phyloP scores from a whole-genome alignment of 2,329 filamentous ascomycete genomes.

The Chlorencoelia australis region DNA sequence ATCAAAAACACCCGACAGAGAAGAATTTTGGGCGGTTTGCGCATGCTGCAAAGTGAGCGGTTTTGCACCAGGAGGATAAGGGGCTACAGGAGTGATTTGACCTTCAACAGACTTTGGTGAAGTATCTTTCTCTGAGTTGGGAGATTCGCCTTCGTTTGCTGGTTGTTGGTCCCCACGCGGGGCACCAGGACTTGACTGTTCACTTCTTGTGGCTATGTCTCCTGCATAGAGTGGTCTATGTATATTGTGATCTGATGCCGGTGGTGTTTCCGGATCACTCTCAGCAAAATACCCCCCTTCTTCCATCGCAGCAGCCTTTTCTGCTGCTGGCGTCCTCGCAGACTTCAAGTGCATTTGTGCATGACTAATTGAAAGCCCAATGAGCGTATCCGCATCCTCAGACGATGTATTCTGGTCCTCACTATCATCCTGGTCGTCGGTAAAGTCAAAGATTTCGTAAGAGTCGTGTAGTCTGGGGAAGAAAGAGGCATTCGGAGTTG shows the following conservation, averaged over 20 bases:
- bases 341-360: conserved; percentile 46
- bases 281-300: conserved; percentile 34
- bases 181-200: no score
- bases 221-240: neutral
- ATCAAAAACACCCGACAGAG: conserved; percentile 38
- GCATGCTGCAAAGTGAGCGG: conserved; percentile 26
- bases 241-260: conserved; percentile 7
- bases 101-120: conserved; percentile 16
- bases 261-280: conserved; percentile 25
- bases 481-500: no score
- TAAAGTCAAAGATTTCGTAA: neutral
- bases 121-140: no score
- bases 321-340: conserved; percentile 43
- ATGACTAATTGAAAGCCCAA: conserved; percentile 49
- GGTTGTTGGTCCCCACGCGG: no score
- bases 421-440: conserved; percentile 17
- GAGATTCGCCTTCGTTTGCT: neutral
- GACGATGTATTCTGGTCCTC: conserved; percentile 26
- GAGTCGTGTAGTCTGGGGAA: no score
- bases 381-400: conserved; percentile 48
- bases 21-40: conserved; percentile 27
- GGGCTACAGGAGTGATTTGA: conserved; percentile 21
- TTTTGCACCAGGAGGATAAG: conserved; percentile 36
- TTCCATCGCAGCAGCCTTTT: conserved; percentile 47
- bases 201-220: no score